phyloP scores from a whole-genome alignment of 148 eudicot species.

The Vaccinium macrocarpon region DNA sequence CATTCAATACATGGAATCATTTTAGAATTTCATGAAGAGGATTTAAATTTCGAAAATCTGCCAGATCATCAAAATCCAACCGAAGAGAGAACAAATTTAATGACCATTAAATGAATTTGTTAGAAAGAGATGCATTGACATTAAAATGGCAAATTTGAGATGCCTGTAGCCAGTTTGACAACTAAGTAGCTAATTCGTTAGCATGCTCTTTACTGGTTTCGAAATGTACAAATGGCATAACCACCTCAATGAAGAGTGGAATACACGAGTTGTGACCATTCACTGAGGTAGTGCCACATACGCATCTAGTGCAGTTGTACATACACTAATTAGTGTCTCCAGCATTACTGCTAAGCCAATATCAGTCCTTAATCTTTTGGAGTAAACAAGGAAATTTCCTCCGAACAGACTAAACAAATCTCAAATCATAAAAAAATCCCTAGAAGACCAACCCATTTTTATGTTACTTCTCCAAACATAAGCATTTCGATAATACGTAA shows the following conservation, averaged over 20 bases:
- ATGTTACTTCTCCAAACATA: background rate
- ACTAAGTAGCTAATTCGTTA: background rate
- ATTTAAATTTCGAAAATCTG: background rate
- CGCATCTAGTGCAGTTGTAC: background rate
- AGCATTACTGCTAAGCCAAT: background rate
- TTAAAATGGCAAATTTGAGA: background rate
- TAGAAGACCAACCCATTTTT: background rate
- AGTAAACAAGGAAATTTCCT: background rate
- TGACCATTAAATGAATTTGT: background rate
- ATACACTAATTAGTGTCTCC: background rate
- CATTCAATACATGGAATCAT: background rate
- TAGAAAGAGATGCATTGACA: background rate
- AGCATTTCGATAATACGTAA: background rate
- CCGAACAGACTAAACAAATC: background rate
- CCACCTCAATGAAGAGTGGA: background rate
- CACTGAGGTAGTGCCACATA: background rate
- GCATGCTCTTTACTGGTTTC: background rate
- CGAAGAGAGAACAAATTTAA: background rate
- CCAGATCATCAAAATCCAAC: constrained; percentile 3
- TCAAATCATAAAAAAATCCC: background rate
- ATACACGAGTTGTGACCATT: background rate
- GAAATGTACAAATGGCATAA: background rate
- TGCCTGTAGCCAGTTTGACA: background rate
- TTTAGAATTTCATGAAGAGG: background rate
- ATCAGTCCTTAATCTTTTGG: background rate